Conservation (phyloP, 2,329 filamentous ascomycete genomes). For the Aspergillus vadensis region DNA sequence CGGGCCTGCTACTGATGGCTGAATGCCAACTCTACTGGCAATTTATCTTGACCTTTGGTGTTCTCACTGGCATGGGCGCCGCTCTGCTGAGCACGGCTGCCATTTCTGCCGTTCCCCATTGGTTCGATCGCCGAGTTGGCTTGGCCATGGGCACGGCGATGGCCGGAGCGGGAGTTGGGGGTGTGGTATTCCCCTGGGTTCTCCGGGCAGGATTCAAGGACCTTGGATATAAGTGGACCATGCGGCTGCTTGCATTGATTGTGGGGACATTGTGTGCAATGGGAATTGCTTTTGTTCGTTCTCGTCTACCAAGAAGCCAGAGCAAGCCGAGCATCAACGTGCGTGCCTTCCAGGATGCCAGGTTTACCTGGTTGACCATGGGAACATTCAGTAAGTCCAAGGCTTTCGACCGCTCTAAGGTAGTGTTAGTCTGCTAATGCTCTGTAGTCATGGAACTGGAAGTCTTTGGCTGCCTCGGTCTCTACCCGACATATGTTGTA, state of each 20-base stretch:
- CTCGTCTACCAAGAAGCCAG: conserved; percentile 39
- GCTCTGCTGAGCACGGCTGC: conserved; percentile 43
- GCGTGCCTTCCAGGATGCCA: conserved; percentile 45
- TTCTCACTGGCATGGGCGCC: conserved; percentile 40
- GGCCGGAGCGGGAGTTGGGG: conserved; percentile 42
- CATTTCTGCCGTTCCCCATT: conserved; percentile 44
- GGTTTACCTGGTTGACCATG: conserved; percentile 49
- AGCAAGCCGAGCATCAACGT: conserved; percentile 45
- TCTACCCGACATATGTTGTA: conserved; percentile 33
- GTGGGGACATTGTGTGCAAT: conserved; percentile 36
- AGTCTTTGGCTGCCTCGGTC: conserved; percentile 33
- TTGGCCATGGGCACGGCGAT: conserved; percentile 46
- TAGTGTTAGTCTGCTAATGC: neutral
- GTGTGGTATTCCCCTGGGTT: conserved; percentile 42
- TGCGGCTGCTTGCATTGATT: conserved; percentile 42
- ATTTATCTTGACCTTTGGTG: conserved; percentile 47
- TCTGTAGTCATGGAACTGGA: conserved; percentile 33
- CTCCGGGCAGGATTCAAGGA: conserved; percentile 35
- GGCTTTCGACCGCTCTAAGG: neutral
- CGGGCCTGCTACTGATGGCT: conserved; percentile 49
- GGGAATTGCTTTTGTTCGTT: conserved; percentile 38
- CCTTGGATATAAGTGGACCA: conserved; percentile 44
- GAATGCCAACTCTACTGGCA: conserved; percentile 54
- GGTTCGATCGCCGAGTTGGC: conserved; percentile 44
- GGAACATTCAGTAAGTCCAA: conserved; percentile 46